phyloP scores from a whole-genome alignment of 176 grass and related monocot genomes.

The Dactylis glomerata region DNA sequence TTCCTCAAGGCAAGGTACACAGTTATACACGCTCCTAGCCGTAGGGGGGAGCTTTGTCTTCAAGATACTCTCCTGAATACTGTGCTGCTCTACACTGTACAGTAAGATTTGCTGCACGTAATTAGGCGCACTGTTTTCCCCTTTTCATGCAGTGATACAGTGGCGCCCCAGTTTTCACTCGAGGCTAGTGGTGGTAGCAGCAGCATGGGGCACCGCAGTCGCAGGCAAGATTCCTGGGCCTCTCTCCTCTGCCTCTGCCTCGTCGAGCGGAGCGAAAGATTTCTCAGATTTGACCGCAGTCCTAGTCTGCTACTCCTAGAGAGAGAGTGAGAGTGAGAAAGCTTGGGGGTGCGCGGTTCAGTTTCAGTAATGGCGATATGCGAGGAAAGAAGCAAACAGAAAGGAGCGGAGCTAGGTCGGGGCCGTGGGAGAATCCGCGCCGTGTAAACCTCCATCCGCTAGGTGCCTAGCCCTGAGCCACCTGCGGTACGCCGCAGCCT shows the following conservation, averaged over 20 bases:
- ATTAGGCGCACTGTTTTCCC: not conserved
- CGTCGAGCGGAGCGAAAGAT: not conserved
- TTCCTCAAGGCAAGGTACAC: too few relatives aligned
- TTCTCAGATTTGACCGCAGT: slow-evolving; percentile 9
- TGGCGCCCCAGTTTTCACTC: not conserved
- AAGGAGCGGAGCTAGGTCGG: not conserved
- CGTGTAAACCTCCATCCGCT: not conserved
- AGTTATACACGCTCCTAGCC: not conserved
- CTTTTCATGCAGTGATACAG: not conserved
- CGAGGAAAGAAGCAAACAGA: not conserved
- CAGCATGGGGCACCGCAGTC: not conserved
- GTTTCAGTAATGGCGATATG: not conserved
- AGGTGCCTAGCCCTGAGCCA: not conserved
- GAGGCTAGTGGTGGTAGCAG: not conserved
- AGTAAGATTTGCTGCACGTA: not conserved
- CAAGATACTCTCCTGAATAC: not conserved
- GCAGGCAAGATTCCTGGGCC: slow-evolving; percentile 18
- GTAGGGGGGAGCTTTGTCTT: not conserved
- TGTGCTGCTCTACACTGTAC: not conserved
- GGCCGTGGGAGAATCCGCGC: not conserved
- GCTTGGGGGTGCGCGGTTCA: not conserved
- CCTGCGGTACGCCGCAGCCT: not conserved
- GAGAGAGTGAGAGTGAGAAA: not conserved
- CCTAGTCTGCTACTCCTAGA: not conserved
- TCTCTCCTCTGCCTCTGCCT: not conserved